Evolutionary conservation across 2,329 filamentous ascomycete species (phyloP).

Genomic region (Scedosporium aurantiacum): DNA sequence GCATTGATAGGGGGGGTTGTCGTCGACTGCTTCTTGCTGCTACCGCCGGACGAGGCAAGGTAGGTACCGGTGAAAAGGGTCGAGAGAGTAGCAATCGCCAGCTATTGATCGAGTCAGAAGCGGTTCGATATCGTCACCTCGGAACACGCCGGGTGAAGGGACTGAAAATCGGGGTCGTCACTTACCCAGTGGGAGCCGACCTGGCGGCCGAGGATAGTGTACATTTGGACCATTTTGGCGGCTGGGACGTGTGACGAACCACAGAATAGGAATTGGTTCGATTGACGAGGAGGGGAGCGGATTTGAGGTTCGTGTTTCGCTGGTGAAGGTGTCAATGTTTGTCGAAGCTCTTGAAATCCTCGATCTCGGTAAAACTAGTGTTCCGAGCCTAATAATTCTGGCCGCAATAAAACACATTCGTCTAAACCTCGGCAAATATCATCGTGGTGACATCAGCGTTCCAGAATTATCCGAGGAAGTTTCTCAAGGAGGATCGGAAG

Average conservation of each 20-base stretch:
- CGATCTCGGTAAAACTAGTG: background rate
- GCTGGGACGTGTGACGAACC: background rate
- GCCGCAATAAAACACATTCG: background rate
- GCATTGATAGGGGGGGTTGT: slow-evolving; percentile 49
- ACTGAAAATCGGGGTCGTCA: slow-evolving; percentile 15
- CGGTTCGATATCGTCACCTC: slow-evolving; percentile 3
- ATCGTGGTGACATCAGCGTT: too few species aligned
- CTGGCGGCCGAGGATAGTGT: slow-evolving; percentile 47
- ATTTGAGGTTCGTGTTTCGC: background rate
- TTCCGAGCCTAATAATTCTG: background rate
- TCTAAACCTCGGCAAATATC: background rate
- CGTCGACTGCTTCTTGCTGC: slow-evolving; percentile 30
- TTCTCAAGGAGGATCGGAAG: too few species aligned
- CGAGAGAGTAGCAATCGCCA: slow-evolving; percentile 46
- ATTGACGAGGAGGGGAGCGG: background rate
- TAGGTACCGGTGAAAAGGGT: slow-evolving; percentile 38
- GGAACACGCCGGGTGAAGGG: slow-evolving; percentile 1
- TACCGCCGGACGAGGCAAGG: slow-evolving; percentile 27
- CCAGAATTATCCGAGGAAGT: too few species aligned
- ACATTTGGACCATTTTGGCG: slow-evolving; percentile 19
- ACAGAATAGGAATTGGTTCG: background rate
- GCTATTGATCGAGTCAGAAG: slow-evolving; percentile 18
- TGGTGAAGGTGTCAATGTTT: background rate
- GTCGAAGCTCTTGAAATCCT: slow-evolving; percentile 4
- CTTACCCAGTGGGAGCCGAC: slow-evolving; percentile 51